phyloP scores from a whole-genome alignment of 139 green algal species.

The Ostreobium quekettii region DNA sequence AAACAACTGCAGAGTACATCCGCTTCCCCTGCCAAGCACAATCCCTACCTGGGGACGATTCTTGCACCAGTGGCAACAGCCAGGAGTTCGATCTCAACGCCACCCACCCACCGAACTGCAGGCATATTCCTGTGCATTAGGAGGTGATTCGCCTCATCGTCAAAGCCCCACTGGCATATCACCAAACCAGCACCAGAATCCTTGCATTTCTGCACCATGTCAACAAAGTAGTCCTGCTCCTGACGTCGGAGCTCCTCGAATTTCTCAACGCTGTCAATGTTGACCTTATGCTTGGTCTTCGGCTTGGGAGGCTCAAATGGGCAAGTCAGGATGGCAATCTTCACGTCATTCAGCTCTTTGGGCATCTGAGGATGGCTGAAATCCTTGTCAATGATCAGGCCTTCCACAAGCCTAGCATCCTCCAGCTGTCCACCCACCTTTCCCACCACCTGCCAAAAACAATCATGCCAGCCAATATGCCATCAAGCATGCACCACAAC shows the following conservation, averaged over 20 bases:
- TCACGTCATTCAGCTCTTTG: conserved; percentile 78
- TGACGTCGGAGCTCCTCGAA: conserved; percentile 80
- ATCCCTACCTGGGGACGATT: conserved; percentile 74
- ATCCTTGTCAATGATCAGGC: conserved; percentile 98
- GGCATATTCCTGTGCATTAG: conserved; percentile 88
- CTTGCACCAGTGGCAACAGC: conserved; percentile 94
- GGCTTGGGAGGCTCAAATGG: conserved; percentile 99
- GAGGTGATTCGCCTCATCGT: conserved; percentile 99
- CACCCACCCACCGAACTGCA: conserved; percentile 91
- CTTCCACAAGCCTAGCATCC: conserved; percentile 86
- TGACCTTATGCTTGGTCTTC: conserved; percentile 99
- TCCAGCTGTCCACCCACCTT: conserved; percentile 95
- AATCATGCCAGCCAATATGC: neutral
- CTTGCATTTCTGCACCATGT: conserved; percentile 98
- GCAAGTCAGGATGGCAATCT: conserved; percentile 98
- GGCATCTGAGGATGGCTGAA: conserved; percentile 95
- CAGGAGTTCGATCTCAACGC: conserved; percentile 98
- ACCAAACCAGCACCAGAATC: conserved; percentile 75
- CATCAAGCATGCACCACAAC: neutral
- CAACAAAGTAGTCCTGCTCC: conserved; percentile 93
- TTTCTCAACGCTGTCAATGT: conserved; percentile 98
- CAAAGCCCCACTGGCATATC: conserved; percentile 99
- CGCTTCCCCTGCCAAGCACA: too few relatives aligned
- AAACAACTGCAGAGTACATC: too few relatives aligned
- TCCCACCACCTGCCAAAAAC: conserved; percentile 70